Evolutionary conservation across 768 basidiomycete species (phyloP).

Genomic region (Panaeolus cyanescens): DNA sequence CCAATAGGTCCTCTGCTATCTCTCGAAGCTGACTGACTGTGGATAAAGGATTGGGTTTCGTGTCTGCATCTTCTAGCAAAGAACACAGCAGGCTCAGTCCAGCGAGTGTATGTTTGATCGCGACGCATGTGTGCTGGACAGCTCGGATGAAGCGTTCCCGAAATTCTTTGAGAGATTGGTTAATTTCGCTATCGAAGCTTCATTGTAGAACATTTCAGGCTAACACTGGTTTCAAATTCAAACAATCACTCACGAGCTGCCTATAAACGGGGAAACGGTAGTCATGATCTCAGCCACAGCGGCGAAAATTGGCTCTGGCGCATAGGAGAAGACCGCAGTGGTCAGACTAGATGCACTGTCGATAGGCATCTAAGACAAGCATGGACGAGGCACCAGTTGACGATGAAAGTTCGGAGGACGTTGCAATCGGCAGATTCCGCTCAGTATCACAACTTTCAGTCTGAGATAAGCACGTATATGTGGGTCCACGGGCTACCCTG

Average conservation of each 20-base stretch:
- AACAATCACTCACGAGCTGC: not conserved
- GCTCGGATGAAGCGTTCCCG: not conserved
- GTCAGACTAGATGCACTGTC: too few species aligned
- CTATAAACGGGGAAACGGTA: not conserved
- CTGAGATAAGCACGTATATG: too few species aligned
- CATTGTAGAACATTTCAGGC: not conserved
- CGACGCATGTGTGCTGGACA: not conserved
- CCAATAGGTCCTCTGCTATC: not conserved
- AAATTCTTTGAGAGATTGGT: not conserved
- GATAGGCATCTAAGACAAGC: too few species aligned
- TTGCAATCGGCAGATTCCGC: too few species aligned
- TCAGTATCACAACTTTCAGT: too few species aligned
- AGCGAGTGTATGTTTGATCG: not conserved
- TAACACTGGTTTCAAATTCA: not conserved
- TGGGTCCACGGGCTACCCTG: too few species aligned
- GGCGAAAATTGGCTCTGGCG: too few species aligned
- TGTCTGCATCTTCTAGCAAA: too few species aligned
- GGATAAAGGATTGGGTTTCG: too few species aligned
- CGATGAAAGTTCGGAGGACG: too few species aligned
- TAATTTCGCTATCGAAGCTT: not conserved
- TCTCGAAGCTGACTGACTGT: not conserved
- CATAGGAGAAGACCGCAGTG: too few species aligned
- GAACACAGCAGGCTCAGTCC: not conserved
- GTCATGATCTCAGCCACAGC: not conserved
- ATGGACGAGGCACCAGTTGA: too few species aligned